Evolutionary conservation across 129 eudicot species (phyloP).

Genomic region (Flaveria linearis): DNA sequence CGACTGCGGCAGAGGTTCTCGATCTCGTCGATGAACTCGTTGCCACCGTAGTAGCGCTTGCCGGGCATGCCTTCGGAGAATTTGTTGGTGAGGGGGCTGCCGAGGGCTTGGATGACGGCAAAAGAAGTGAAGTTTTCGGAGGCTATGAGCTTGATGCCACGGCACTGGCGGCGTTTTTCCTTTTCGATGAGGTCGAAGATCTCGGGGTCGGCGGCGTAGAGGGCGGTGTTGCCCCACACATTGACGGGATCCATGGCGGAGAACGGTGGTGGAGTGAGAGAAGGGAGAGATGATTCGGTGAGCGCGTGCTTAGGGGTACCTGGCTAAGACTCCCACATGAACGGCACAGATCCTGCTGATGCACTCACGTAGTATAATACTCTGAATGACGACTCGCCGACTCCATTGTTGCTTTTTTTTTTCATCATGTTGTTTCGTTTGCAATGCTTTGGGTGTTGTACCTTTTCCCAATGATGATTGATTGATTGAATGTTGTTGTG

Average conservation of each 20-base stretch:
- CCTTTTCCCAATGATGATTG: background rate
- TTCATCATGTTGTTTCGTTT: slow-evolving; percentile 17
- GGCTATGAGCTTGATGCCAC: slow-evolving; percentile 91
- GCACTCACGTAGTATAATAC: slow-evolving; percentile 65
- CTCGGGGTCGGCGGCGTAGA: slow-evolving; percentile 70
- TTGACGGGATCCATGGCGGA: slow-evolving; percentile 77
- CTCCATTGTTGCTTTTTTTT: slow-evolving; percentile 33
- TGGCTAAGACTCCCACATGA: slow-evolving; percentile 81
- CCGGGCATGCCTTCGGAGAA: slow-evolving; percentile 99
- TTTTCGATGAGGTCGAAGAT: slow-evolving; percentile 87
- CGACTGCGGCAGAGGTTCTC: slow-evolving; percentile 82
- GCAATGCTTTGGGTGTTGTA: slow-evolving; percentile 29
- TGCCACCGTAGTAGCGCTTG: slow-evolving; percentile 96
- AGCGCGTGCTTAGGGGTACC: slow-evolving; percentile 73
- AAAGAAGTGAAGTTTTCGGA: slow-evolving; percentile 97
- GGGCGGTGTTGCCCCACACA: slow-evolving; percentile 77
- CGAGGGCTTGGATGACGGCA: slow-evolving; percentile 95
- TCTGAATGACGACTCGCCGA: slow-evolving; percentile 57
- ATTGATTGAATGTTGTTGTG: background rate
- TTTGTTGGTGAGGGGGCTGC: slow-evolving; percentile 83
- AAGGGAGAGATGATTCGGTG: slow-evolving; percentile 48
- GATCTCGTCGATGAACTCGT: slow-evolving; percentile 83
- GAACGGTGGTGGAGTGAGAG: slow-evolving; percentile 78
- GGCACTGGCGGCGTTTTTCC: slow-evolving; percentile 87
- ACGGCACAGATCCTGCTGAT: slow-evolving; percentile 67